Evolutionary conservation across 768 basidiomycete genomes (phyloP).

Genomic region (Agaricus sinodeliciosus): DNA sequence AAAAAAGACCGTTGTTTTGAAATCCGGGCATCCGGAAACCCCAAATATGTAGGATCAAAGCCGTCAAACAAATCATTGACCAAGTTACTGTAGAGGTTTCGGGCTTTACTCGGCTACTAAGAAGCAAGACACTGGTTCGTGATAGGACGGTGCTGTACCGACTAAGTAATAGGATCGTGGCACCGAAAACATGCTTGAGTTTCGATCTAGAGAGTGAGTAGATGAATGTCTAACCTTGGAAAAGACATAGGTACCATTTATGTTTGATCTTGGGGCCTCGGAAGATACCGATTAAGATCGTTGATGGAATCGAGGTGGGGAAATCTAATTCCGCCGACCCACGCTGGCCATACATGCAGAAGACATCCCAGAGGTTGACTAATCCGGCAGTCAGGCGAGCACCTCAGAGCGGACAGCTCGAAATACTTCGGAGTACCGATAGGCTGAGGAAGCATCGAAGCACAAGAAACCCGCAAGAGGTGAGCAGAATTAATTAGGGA

Average conservation of each 20-base stretch:
- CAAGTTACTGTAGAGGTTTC: neutral
- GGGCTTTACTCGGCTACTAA: neutral
- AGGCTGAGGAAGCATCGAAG: slow-evolving; percentile 25
- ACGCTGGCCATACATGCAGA: slow-evolving; percentile 33
- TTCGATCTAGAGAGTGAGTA: slow-evolving; percentile 2
- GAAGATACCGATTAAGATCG: slow-evolving; percentile 11
- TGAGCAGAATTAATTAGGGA: slow-evolving; percentile 13
- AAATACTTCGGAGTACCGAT: slow-evolving; percentile 34
- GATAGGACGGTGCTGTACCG: too few relatives aligned
- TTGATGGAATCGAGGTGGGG: slow-evolving; percentile 15
- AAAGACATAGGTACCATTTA: neutral
- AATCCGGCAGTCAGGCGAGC: slow-evolving; percentile 40
- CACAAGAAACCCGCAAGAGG: slow-evolving; percentile 24
- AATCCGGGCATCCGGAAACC: slow-evolving; percentile 14
- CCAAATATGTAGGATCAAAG: neutral
- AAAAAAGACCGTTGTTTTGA: slow-evolving; percentile 17
- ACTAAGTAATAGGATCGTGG: neutral
- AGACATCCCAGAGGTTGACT: slow-evolving; percentile 21
- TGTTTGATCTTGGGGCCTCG: slow-evolving; percentile 1
- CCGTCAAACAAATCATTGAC: neutral
- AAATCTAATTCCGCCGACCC: slow-evolving; percentile 35
- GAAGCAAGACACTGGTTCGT: too few relatives aligned
- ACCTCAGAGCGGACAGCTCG: slow-evolving; percentile 40
- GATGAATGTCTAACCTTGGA: slow-evolving; percentile 6
- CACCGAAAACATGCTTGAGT: neutral